Conservation (phyloP, 2,329 filamentous ascomycete species). For the Claviceps capensis region DNA sequence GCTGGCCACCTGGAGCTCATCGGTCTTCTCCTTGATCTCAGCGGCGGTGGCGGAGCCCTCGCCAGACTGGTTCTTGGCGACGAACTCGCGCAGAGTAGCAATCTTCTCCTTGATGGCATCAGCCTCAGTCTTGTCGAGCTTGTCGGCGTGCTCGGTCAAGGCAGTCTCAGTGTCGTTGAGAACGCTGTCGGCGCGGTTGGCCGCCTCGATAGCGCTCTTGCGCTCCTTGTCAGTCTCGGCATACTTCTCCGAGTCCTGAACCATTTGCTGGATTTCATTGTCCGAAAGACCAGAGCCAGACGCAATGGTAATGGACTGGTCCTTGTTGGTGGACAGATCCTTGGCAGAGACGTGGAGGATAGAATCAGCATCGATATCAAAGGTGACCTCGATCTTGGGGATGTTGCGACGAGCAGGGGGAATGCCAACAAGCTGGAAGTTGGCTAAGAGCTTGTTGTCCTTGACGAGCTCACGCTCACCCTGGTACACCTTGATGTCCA, state of each 20-base stretch:
- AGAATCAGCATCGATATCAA: conserved; percentile 95
- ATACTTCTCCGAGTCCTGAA: conserved; percentile 94
- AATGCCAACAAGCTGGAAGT: conserved; percentile 98
- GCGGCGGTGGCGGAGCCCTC: conserved; percentile 76
- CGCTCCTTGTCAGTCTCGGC: conserved; percentile 91
- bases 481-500: conserved; percentile 99
- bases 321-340: conserved; percentile 99
- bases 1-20: conserved; percentile 90
- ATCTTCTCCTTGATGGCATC: conserved; percentile 94
- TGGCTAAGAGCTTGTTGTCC: conserved; percentile 96
- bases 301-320: conserved; percentile 97
- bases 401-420: conserved; percentile 93
- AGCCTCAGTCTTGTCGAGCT: conserved; percentile 91
- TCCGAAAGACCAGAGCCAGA: conserved; percentile 96
- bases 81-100: conserved; percentile 66
- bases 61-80: conserved; percentile 87
- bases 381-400: conserved; percentile 93
- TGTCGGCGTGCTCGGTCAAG: conserved; percentile 90
- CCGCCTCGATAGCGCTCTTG: conserved; percentile 86
- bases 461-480: conserved; percentile 97
- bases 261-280: conserved; percentile 90
- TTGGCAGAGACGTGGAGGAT: conserved; percentile 97
- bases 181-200: conserved; percentile 94
- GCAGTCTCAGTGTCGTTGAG: conserved; percentile 98
- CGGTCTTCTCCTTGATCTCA: conserved; percentile 97